phyloP scores from a whole-genome alignment of 176 grass and related monocot genomes.

The Metroxylon sagu region DNA sequence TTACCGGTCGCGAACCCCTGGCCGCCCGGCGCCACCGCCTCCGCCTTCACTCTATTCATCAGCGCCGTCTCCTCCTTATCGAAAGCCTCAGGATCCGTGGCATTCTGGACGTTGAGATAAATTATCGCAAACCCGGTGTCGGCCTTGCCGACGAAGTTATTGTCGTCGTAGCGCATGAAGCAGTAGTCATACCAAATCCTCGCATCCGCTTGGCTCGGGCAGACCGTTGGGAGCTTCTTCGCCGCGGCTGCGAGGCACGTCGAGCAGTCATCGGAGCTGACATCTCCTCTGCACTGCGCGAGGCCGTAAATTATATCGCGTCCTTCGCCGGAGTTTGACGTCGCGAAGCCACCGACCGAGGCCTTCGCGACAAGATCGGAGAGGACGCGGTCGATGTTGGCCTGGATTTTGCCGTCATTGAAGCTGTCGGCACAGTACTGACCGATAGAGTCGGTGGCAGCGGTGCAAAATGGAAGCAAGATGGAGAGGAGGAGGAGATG shows the following conservation, averaged over 20 bases:
- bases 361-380: conserved; percentile 38
- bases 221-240: conserved; percentile 38
- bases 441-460: conserved; percentile 35
- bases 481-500: conserved; percentile 21
- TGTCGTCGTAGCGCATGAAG: conserved; percentile 47
- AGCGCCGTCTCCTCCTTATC: conserved; percentile 29
- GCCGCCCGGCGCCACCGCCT: conserved; percentile 20
- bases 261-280: conserved; percentile 44
- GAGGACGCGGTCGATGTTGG: conserved; percentile 46
- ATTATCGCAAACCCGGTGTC: conserved; percentile 37
- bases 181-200: conserved; percentile 82
- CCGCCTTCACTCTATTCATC: conserved; percentile 32
- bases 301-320: conserved; percentile 41
- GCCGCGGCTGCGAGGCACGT: conserved; percentile 41
- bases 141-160: conserved; percentile 31
- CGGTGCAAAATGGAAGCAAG: conserved; percentile 5
- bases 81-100: conserved; percentile 41
- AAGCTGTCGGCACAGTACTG: conserved; percentile 37
- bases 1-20: conserved; percentile 31
- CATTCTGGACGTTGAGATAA: conserved; percentile 43
- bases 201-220: conserved; percentile 41
- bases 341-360: conserved; percentile 34
- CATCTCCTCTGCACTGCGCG: conserved; percentile 72
- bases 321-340: conserved; percentile 17
- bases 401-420: conserved; percentile 14